A percentile compares a stretch with the other conserved stretches of the same genome.
phyloP scores from a whole-genome alignment of 306 rosid species.

The Glycine soja region DNA sequence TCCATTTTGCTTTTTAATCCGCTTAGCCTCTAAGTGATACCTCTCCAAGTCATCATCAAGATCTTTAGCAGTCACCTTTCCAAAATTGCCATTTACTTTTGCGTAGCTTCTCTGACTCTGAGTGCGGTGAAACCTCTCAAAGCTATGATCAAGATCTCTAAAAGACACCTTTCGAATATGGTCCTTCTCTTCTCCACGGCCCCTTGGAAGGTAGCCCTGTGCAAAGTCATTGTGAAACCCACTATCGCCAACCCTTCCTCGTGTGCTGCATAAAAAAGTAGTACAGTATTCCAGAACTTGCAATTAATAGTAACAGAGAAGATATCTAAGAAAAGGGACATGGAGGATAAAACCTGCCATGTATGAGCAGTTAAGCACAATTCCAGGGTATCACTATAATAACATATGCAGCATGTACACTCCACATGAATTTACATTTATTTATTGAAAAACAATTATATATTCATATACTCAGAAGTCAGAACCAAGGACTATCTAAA shows the following conservation, averaged over 20 bases:
- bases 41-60: conserved; percentile 76
- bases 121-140: conserved; percentile 46
- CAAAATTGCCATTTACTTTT: conserved; percentile 31
- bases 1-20: conserved; percentile 8
- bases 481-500: conserved; percentile 38
- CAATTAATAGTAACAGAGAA: conserved; percentile 4
- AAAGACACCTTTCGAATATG: conserved; percentile 42
- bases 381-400: conserved; percentile 2
- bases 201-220: conserved; percentile 36
- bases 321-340: background rate
- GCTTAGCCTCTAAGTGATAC: conserved; percentile 54
- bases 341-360: conserved; percentile 12
- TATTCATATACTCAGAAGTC: too few relatives aligned
- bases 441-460: too few relatives aligned
- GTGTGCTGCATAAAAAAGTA: conserved; percentile 38
- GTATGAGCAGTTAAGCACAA: background rate
- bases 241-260: conserved; percentile 37
- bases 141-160: conserved; percentile 60
- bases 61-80: conserved; percentile 53
- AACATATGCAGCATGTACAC: too few relatives aligned
- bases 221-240: conserved; percentile 25
- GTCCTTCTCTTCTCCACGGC: conserved; percentile 39
- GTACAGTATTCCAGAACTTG: background rate
- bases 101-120: conserved; percentile 14
- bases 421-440: too few relatives aligned